Conservation (phyloP, 305 asterid species). For the Rubia balearica region DNA sequence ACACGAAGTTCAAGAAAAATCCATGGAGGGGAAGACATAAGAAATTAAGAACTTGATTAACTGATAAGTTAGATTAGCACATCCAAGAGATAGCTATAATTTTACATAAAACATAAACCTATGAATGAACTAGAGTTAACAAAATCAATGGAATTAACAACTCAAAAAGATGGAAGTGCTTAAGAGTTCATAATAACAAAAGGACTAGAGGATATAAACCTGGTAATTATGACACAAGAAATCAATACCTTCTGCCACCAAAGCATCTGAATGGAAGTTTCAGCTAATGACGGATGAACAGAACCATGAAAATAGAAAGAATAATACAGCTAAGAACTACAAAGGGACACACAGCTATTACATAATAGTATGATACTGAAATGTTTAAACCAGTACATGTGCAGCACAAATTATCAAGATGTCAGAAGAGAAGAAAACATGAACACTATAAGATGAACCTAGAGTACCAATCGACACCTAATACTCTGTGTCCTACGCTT, state of each 20-base stretch:
- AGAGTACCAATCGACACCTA: background rate
- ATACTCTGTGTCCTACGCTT: background rate
- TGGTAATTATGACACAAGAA: background rate
- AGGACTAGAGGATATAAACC: background rate
- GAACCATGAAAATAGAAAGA: background rate
- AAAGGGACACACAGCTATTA: background rate
- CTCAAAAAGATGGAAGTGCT: background rate
- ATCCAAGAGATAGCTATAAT: background rate
- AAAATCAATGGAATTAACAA: background rate
- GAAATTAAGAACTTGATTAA: background rate
- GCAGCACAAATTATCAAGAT: background rate
- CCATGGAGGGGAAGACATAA: background rate
- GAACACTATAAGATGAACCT: background rate
- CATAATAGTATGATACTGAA: background rate
- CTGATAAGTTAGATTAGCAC: background rate
- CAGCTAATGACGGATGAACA: background rate
- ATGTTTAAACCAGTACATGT: conserved; percentile 3
- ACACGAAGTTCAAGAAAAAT: background rate
- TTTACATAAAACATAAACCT: background rate
- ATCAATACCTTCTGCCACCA: background rate
- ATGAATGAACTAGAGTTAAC: background rate
- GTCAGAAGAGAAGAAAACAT: background rate
- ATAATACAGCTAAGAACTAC: background rate
- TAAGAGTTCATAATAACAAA: background rate
- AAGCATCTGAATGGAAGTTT: background rate